phyloP scores from a whole-genome alignment of 768 basidiomycete species.

The Pholiota microspora region DNA sequence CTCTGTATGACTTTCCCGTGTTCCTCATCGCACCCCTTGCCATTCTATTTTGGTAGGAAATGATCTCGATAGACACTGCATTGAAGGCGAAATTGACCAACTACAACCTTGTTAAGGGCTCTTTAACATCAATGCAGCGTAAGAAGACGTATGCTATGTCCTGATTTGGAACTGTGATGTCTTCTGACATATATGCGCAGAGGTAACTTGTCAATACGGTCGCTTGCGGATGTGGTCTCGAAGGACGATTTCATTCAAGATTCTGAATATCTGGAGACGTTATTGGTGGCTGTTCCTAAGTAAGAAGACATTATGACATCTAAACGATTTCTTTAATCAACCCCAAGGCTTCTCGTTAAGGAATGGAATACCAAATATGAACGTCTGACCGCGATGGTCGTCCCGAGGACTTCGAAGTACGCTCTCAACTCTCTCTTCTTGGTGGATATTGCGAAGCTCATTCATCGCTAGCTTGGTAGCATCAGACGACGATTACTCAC shows the following conservation, averaged over 20 bases:
- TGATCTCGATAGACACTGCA: slow-evolving; percentile 89
- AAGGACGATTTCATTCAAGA: slow-evolving; percentile 80
- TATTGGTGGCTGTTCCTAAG: slow-evolving; percentile 94
- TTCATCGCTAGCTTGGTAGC: slow-evolving; percentile 55
- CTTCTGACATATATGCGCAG: slow-evolving; percentile 37
- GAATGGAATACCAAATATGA: slow-evolving; percentile 93
- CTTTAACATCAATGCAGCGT: slow-evolving; percentile 87
- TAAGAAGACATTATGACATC: slow-evolving; percentile 34
- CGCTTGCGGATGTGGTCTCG: slow-evolving; percentile 81
- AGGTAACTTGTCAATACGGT: slow-evolving; percentile 92
- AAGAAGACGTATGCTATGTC: slow-evolving; percentile 72
- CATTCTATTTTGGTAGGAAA: slow-evolving; percentile 59
- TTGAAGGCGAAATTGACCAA: slow-evolving; percentile 90
- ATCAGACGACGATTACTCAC: slow-evolving; percentile 84
- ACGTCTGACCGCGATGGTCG: slow-evolving; percentile 83
- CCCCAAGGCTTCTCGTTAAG: slow-evolving; percentile 66
- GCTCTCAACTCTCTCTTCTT: slow-evolving; percentile 25
- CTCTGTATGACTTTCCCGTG: neutral
- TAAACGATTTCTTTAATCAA: slow-evolving; percentile 25
- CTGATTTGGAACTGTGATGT: neutral
- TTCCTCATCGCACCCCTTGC: slow-evolving; percentile 2
- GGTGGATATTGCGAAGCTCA: slow-evolving; percentile 3
- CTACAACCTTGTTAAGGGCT: slow-evolving; percentile 94
- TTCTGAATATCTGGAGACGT: slow-evolving; percentile 92
- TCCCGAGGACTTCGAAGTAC: slow-evolving; percentile 88